Evolutionary conservation across 306 rosid genomes (phyloP).

Genomic region (Malus orientalis): DNA sequence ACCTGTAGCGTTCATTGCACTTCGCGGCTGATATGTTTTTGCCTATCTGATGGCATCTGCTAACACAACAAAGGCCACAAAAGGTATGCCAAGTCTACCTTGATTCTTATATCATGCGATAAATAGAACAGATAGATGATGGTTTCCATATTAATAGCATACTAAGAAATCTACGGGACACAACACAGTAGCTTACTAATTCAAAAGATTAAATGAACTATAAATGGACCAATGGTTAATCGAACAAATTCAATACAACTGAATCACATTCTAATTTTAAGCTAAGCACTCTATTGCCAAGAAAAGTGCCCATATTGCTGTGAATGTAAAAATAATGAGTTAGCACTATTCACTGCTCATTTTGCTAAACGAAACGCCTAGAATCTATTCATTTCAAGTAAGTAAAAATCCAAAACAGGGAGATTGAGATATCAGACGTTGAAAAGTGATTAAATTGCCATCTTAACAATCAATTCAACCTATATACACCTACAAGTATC

Average conservation of each 20-base stretch:
- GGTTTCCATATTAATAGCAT: background rate
- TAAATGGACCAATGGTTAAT: background rate
- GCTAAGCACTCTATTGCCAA: background rate
- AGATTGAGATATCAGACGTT: too few relatives aligned
- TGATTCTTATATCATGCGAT: constrained; percentile 14
- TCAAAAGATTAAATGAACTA: background rate
- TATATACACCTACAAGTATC: too few relatives aligned
- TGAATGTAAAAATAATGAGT: background rate
- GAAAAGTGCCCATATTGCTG: background rate
- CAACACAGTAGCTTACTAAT: background rate
- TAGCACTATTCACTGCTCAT: too few relatives aligned
- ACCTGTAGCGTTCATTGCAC: constrained; percentile 54
- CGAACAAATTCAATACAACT: background rate
- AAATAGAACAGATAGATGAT: background rate
- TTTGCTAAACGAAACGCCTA: too few relatives aligned
- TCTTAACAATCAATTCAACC: too few relatives aligned
- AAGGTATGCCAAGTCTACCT: constrained; percentile 4
- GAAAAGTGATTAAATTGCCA: too few relatives aligned
- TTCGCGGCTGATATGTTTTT: constrained; percentile 37
- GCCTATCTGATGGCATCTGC: constrained; percentile 76
- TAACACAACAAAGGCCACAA: constrained; percentile 9
- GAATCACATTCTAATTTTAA: background rate
- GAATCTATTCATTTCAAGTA: too few relatives aligned
- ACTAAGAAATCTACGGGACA: background rate
- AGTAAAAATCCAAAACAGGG: too few relatives aligned